These are phyloP conservation scores for Trypethelium eluteriae DNA, from an alignment of 495 filamentous ascomycete genomes.

Conservation along the genomic window DNA sequence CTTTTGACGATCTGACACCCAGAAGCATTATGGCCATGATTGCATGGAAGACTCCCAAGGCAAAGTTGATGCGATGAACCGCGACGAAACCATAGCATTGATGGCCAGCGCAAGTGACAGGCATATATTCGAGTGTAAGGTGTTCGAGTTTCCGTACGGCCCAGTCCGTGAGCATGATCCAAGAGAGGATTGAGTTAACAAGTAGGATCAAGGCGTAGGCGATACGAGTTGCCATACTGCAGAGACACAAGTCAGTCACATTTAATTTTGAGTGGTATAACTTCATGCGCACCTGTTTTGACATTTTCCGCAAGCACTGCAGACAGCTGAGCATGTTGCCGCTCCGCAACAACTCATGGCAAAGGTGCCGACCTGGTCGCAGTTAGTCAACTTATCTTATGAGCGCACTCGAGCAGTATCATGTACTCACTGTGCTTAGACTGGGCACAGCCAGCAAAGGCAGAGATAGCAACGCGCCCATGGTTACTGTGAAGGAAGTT, in stretches of 20 bases:
- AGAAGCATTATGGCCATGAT: conserved; percentile 75
- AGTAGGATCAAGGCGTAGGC: conserved; percentile 94
- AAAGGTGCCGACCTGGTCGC: not conserved
- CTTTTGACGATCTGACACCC: conserved; percentile 79
- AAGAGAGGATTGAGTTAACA: conserved; percentile 90
- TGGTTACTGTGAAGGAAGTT: conserved; percentile 35
- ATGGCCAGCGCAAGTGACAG: conserved; percentile 81
- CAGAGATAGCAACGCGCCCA: conserved; percentile 88
- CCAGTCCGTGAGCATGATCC: conserved; percentile 99
- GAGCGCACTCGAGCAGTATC: not conserved
- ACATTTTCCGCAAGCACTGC: conserved; percentile 91
- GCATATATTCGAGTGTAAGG: conserved; percentile 88
- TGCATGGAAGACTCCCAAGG: conserved; percentile 86
- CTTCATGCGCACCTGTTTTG: conserved; percentile 66
- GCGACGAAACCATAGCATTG: conserved; percentile 93
- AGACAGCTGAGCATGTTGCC: conserved; percentile 88
- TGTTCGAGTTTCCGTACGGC: conserved; percentile 90
- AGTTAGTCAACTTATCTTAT: conserved; percentile 5
- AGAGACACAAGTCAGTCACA: conserved; percentile 12
- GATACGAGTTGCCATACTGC: conserved; percentile 90
- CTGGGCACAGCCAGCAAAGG: conserved; percentile 83
- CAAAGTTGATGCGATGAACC: conserved; percentile 96
- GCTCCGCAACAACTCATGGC: conserved; percentile 29
- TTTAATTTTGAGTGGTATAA: not conserved
- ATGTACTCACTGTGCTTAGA: conserved; percentile 67